phyloP scores from a whole-genome alignment of 2,329 filamentous ascomycete species.

The Metarhizium anisopliae region DNA sequence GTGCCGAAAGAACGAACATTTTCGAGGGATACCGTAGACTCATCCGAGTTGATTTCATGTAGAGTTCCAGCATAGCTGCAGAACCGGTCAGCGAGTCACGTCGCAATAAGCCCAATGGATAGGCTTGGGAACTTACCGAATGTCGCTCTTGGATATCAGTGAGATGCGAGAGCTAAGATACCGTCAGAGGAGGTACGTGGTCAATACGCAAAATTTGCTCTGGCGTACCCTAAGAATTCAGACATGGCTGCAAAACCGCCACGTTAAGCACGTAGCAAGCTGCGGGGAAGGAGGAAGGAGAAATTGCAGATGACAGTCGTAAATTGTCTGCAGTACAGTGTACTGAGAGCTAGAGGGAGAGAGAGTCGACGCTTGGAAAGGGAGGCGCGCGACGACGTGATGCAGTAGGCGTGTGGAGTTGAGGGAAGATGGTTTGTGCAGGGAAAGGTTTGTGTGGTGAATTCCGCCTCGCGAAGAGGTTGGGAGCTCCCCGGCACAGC shows the following conservation, averaged over 20 bases:
- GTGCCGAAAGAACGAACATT: conserved; percentile 93
- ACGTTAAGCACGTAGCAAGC: conserved; percentile 34
- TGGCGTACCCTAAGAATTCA: conserved; percentile 50
- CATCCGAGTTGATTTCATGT: conserved; percentile 96
- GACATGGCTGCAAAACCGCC: conserved; percentile 38
- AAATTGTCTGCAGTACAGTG: background rate
- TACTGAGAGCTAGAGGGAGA: background rate
- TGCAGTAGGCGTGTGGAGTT: background rate
- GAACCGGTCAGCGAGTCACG: conserved; percentile 21
- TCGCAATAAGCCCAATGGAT: conserved; percentile 1
- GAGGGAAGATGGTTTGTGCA: conserved; percentile 14
- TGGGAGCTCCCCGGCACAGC: conserved; percentile 16
- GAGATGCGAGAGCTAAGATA: conserved; percentile 75
- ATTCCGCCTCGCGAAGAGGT: conserved; percentile 14
- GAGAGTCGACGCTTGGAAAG: conserved; percentile 1
- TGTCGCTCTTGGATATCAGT: conserved; percentile 94
- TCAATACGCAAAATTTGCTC: background rate
- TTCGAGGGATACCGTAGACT: conserved; percentile 92
- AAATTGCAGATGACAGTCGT: conserved; percentile 8
- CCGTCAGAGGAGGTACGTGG: background rate
- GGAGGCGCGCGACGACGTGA: conserved; percentile 1
- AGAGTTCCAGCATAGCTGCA: conserved; percentile 87
- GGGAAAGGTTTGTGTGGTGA: conserved; percentile 25
- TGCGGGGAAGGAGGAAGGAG: conserved; percentile 13
- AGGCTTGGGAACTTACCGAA: conserved; percentile 56